phyloP scores from a whole-genome alignment of 345 rosid species.

The Corchorus olitorius region DNA sequence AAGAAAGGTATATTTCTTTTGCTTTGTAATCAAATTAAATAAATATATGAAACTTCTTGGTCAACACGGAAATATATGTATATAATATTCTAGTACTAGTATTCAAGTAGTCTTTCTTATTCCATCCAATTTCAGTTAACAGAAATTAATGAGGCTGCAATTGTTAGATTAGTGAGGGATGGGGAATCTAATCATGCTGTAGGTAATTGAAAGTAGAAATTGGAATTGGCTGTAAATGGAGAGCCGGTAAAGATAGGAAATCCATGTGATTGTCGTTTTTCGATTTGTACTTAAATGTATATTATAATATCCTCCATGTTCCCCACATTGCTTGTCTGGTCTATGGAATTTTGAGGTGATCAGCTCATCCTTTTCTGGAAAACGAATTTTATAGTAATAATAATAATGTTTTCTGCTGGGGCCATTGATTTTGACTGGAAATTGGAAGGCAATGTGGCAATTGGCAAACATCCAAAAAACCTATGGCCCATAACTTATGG shows the following conservation, averaged over 20 bases:
- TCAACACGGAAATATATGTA: no score
- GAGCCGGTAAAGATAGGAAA: not conserved
- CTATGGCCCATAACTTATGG: not conserved
- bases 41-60: not conserved
- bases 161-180: not conserved
- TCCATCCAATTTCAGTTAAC: not conserved
- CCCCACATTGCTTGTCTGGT: not conserved
- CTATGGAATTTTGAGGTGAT: not conserved
- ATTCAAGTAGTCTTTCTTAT: no score
- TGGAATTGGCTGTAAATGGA: not conserved
- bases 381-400: not conserved
- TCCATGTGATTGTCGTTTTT: not conserved
- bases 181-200: not conserved
- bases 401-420: not conserved
- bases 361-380: not conserved
- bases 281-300: not conserved
- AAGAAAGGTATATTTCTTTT: no score
- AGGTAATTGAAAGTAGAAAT: not conserved
- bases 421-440: not conserved
- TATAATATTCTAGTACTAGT: no score
- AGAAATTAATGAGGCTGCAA: no score
- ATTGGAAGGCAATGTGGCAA: not conserved
- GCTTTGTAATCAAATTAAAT: not conserved
- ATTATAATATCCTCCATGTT: not conserved
- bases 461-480: not conserved